Evolutionary conservation across 768 basidiomycete species (phyloP).

Genomic region (Tephrocybe rancida): DNA sequence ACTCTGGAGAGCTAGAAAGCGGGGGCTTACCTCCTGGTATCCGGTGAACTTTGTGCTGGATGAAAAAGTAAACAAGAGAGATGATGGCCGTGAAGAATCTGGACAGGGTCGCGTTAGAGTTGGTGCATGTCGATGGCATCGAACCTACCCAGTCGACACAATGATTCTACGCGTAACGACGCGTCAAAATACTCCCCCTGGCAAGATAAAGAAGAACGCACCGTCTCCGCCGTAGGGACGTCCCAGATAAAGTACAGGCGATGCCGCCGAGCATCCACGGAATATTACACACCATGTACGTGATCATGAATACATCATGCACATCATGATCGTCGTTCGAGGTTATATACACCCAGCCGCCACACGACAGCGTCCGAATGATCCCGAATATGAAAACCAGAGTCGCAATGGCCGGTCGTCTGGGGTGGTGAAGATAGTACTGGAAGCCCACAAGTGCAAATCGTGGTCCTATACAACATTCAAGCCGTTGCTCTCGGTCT

Average conservation of each 20-base stretch:
- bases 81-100: constrained; percentile 75
- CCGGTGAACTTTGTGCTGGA: constrained; percentile 80
- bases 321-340: constrained; percentile 80
- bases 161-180: constrained; percentile 40
- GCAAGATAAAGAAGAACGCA: constrained; percentile 25
- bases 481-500: too few relatives aligned
- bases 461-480: constrained; percentile 63
- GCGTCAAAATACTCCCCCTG: background rate
- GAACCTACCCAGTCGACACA: constrained; percentile 52
- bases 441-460: constrained; percentile 66
- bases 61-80: constrained; percentile 82
- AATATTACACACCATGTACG: constrained; percentile 80
- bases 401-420: constrained; percentile 43
- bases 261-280: constrained; percentile 89
- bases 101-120: background rate
- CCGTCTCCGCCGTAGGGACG: constrained; percentile 53
- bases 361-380: constrained; percentile 78
- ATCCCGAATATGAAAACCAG: constrained; percentile 64
- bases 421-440: constrained; percentile 56
- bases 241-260: constrained; percentile 49
- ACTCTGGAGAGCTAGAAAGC: background rate
- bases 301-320: constrained; percentile 88
- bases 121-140: background rate
- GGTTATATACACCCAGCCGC: constrained; percentile 92
- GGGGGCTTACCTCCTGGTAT: constrained; percentile 72